phyloP scores from a whole-genome alignment of 1,284 basidiomycete genomes.

The Vanrija humicola region DNA sequence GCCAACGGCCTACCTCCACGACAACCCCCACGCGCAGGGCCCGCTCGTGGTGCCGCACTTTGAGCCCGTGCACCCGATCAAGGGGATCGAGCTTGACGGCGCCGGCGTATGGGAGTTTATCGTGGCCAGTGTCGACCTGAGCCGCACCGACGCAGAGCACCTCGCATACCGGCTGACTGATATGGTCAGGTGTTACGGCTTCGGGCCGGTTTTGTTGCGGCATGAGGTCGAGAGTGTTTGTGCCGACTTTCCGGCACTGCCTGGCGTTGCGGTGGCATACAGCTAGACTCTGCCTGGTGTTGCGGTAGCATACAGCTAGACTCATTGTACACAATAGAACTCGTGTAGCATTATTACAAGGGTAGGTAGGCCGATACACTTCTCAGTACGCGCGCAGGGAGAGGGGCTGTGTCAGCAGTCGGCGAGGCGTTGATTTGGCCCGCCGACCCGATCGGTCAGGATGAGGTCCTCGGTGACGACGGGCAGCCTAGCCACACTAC shows the following conservation, averaged over 20 bases:
- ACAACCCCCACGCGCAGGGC: neutral
- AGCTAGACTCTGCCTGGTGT: no score
- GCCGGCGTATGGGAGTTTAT: slow-evolving; percentile 4
- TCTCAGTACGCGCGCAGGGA: no score
- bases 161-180: slow-evolving; percentile 2
- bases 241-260: neutral
- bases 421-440: no score
- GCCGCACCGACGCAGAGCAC: neutral
- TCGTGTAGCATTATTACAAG: no score
- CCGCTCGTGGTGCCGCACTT: slow-evolving; percentile 7
- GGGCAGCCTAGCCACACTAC: no score
- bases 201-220: slow-evolving; percentile 7
- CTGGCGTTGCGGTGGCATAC: no score
- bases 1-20: neutral
- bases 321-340: no score
- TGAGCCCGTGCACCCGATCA: slow-evolving; percentile 6
- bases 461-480: no score
- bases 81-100: slow-evolving; percentile 4
- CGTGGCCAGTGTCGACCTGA: slow-evolving; percentile 2
- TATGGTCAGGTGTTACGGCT: slow-evolving; percentile 11
- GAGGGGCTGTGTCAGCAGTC: no score
- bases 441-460: no score
- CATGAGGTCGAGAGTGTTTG: slow-evolving; percentile 2
- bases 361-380: no score
- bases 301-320: no score